phyloP scores from a whole-genome alignment of 192 early-diverging fungal species.

The Cetraspora pellucida region DNA sequence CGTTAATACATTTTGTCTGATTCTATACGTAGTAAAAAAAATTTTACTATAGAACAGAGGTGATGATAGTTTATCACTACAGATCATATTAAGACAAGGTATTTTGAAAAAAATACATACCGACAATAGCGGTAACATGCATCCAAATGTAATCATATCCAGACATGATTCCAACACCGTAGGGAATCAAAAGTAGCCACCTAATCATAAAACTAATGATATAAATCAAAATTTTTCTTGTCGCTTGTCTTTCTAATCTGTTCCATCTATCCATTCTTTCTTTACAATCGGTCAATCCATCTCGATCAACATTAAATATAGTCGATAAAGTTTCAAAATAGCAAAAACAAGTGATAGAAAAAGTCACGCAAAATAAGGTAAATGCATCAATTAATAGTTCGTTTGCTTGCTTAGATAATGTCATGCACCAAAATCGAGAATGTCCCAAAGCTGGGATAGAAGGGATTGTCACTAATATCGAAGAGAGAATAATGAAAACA shows the following conservation, averaged over 20 bases:
- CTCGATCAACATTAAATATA: conserved; percentile 16
- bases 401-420: neutral
- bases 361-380: neutral
- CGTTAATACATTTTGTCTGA: too few relatives aligned
- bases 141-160: neutral
- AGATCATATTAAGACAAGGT: neutral
- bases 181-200: neutral
- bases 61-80: too few relatives aligned
- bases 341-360: neutral
- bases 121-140: neutral
- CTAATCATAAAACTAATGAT: conserved; percentile 1
- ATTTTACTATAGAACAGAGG: too few relatives aligned
- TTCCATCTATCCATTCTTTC: conserved; percentile 13
- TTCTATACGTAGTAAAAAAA: too few relatives aligned
- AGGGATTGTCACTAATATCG: neutral
- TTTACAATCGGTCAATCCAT: neutral
- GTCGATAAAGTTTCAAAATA: neutral
- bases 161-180: neutral
- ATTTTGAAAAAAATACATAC: neutral
- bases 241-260: conserved; percentile 5
- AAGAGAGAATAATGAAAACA: neutral
- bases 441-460: neutral
- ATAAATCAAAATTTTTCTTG: conserved; percentile 11
- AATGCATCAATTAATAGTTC: neutral
- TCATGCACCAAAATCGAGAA: neutral